Percentiles rank a stretch among this genome's conserved stretches.
Evolutionary conservation across 2,329 filamentous ascomycete genomes (phyloP).

Genomic region (Chrysoporthe austroafricana): DNA sequence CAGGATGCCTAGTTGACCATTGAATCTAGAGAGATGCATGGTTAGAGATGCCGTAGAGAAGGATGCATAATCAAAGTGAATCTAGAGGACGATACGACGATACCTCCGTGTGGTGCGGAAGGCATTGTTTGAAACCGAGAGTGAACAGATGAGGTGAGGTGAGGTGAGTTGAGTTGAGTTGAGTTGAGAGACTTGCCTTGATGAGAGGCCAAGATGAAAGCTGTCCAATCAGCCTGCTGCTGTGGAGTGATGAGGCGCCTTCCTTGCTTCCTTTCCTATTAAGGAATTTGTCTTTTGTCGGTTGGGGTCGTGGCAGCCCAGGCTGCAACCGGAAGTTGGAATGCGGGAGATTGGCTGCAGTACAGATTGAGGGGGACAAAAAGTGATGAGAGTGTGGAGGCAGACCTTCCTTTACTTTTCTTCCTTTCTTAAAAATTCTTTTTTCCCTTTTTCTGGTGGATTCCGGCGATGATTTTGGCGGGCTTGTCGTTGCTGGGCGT

Average conservation of each 20-base stretch:
- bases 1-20: background rate
- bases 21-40: background rate
- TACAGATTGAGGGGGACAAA: background rate
- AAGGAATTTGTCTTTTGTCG: background rate
- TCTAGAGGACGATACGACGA: background rate
- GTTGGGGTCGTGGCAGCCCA: background rate
- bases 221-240: slow-evolving; percentile 8
- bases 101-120: background rate
- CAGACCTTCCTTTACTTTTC: background rate
- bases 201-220: background rate
- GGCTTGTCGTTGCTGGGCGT: background rate
- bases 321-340: background rate
- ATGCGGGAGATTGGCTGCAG: background rate
- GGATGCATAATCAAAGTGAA: background rate
- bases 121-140: background rate
- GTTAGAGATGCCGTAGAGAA: background rate
- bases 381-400: background rate
- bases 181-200: background rate
- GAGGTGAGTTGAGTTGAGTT: background rate
- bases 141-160: background rate
- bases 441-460: background rate
- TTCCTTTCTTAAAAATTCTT: background rate
- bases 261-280: background rate
- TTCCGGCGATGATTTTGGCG: background rate
- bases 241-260: background rate